Conservation (phyloP, 2,329 filamentous ascomycete genomes). For the Claviceps humidiphila region DNA sequence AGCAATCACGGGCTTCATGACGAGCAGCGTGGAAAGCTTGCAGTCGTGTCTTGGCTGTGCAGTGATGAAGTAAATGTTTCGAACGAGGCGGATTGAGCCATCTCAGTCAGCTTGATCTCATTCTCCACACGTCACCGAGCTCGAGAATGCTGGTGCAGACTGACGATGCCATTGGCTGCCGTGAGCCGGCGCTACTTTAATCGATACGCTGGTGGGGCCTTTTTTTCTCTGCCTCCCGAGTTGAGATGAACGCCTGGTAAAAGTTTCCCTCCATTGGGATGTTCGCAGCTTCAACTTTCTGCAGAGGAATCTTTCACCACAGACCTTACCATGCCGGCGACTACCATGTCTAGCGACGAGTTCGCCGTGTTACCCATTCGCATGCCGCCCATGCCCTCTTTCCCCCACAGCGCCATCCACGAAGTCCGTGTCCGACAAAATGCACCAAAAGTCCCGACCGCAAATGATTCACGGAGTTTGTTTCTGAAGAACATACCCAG, state of each 20-base stretch:
- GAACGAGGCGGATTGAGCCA: not conserved
- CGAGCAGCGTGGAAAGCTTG: slow-evolving; percentile 4
- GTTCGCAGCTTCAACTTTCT: not conserved
- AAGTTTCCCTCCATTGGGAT: not conserved
- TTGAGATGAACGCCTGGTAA: not conserved
- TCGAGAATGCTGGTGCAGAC: not conserved
- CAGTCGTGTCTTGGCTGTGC: not conserved
- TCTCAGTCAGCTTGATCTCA: too few relatives aligned
- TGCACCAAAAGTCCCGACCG: slow-evolving; percentile 61
- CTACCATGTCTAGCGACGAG: slow-evolving; percentile 28
- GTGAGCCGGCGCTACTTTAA: not conserved
- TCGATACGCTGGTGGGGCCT: slow-evolving; percentile 2
- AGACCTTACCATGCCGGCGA: slow-evolving; percentile 14
- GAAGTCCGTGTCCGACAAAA: slow-evolving; percentile 81
- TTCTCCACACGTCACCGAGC: too few relatives aligned
- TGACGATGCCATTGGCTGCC: not conserved
- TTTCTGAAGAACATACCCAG: slow-evolving; percentile 85
- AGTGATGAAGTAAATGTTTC: not conserved
- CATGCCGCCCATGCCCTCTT: slow-evolving; percentile 50
- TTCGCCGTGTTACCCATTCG: slow-evolving; percentile 59
- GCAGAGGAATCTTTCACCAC: too few relatives aligned
- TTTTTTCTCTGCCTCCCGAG: not conserved
- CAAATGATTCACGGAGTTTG: slow-evolving; percentile 63
- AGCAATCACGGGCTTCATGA: slow-evolving; percentile 46
- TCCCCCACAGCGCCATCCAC: slow-evolving; percentile 52